Evolutionary conservation across 2,329 filamentous ascomycete species (phyloP).

Genomic region (Leptographium flavum): DNA sequence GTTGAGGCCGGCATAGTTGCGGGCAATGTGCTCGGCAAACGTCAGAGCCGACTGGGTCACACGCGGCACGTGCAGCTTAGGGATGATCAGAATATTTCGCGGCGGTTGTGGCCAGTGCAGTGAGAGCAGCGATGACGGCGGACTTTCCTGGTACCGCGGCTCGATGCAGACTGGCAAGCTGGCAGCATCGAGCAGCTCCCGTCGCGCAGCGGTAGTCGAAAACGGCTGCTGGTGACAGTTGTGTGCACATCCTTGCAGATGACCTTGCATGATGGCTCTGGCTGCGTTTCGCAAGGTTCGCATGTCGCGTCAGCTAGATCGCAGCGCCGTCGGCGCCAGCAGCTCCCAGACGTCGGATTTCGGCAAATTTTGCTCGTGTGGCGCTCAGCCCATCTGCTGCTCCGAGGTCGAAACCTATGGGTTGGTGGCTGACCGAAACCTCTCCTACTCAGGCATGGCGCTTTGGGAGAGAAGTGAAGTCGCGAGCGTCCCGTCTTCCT

Average conservation of each 20-base stretch:
- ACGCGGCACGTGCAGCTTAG: conserved; percentile 40
- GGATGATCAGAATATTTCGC: conserved; percentile 42
- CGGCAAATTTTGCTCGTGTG: too few relatives aligned
- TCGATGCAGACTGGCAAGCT: conserved; percentile 39
- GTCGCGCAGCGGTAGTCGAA: conserved; percentile 28
- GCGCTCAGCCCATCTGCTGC: too few relatives aligned
- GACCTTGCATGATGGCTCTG: neutral
- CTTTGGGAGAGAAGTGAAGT: too few relatives aligned
- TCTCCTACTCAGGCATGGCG: too few relatives aligned
- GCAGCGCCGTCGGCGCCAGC: too few relatives aligned
- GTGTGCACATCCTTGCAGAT: too few relatives aligned
- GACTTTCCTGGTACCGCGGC: conserved; percentile 50
- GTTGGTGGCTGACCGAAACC: too few relatives aligned
- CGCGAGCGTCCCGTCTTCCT: too few relatives aligned
- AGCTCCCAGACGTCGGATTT: too few relatives aligned
- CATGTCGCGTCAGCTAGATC: neutral
- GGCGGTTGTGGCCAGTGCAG: conserved; percentile 40
- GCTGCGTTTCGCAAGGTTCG: neutral
- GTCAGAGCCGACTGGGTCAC: conserved; percentile 37
- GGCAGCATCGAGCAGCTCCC: conserved; percentile 34
- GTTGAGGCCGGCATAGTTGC: conserved; percentile 66
- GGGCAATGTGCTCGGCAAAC: conserved; percentile 57
- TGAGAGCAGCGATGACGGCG: conserved; percentile 37
- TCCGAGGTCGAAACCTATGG: too few relatives aligned
- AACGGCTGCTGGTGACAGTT: conserved; percentile 24